phyloP scores from a whole-genome alignment of 345 rosid genomes.

The Murraya paniculata region DNA sequence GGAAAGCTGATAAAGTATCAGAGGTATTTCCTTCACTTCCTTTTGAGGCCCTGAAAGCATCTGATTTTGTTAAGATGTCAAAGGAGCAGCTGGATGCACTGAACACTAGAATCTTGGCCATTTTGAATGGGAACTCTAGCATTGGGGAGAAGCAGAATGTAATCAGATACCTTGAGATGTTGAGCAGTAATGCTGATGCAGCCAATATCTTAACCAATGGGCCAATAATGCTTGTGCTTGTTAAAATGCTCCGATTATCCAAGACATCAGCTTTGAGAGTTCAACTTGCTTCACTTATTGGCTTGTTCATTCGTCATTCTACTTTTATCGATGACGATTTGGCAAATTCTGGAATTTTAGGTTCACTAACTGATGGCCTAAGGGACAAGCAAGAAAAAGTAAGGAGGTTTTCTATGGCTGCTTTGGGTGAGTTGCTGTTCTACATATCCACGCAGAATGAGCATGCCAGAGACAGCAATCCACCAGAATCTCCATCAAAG shows the following conservation, averaged over 20 bases:
- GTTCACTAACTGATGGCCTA: slow-evolving; percentile 84
- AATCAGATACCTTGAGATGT: slow-evolving; percentile 82
- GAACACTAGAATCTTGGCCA: slow-evolving; percentile 51
- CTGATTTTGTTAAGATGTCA: slow-evolving; percentile 73
- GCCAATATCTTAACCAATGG: slow-evolving; percentile 92
- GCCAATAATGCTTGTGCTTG: slow-evolving; percentile 86
- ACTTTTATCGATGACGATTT: slow-evolving; percentile 79
- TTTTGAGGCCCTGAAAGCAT: slow-evolving; percentile 63
- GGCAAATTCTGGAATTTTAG: slow-evolving; percentile 87
- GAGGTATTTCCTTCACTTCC: slow-evolving; percentile 69
- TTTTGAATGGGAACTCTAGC: slow-evolving; percentile 67
- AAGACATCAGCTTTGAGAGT: slow-evolving; percentile 85
- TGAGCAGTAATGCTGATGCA: slow-evolving; percentile 83
- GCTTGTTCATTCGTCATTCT: slow-evolving; percentile 91
- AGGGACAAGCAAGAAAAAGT: slow-evolving; percentile 94
- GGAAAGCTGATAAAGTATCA: slow-evolving; percentile 72
- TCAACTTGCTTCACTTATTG: slow-evolving; percentile 89
- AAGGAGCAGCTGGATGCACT: slow-evolving; percentile 74
- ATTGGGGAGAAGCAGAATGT: slow-evolving; percentile 84
- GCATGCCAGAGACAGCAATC: slow-evolving; percentile 55
- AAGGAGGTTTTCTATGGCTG: slow-evolving; percentile 95
- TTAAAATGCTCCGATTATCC: slow-evolving; percentile 84
- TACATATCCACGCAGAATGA: slow-evolving; percentile 95
- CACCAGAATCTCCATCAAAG: slow-evolving; percentile 81
- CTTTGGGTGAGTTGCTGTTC: slow-evolving; percentile 93